Evolutionary conservation across 2,329 filamentous ascomycete species (phyloP).

Genomic region (Fusarium globosum): DNA sequence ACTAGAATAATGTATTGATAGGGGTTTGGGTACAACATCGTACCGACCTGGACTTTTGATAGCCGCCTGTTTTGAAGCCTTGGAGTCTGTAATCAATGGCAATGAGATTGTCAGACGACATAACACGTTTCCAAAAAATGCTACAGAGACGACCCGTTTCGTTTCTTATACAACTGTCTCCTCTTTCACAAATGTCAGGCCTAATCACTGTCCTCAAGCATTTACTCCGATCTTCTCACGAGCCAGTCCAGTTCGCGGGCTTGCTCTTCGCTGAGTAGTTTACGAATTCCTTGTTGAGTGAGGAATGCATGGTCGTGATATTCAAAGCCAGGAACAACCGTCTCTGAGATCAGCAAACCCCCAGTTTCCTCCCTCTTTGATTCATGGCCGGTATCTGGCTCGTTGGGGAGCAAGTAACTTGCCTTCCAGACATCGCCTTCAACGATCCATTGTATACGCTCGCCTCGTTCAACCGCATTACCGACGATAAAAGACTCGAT

Average conservation of each 20-base stretch:
- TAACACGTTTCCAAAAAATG: background rate
- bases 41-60: background rate
- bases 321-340: conserved; percentile 75
- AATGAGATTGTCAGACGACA: background rate
- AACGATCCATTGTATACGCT: conserved; percentile 75
- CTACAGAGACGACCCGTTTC: background rate
- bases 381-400: conserved; percentile 2
- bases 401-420: conserved; percentile 62
- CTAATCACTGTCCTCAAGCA: background rate
- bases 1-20: conserved; percentile 33
- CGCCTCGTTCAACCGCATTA: conserved; percentile 64
- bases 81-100: background rate
- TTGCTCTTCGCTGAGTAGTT: conserved; percentile 64
- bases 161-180: background rate
- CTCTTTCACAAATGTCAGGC: background rate
- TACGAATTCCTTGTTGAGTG: conserved; percentile 58
- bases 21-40: background rate
- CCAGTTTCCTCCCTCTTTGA: conserved; percentile 53
- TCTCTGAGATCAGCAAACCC: conserved; percentile 74
- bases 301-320: conserved; percentile 76
- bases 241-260: conserved; percentile 61
- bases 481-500: conserved; percentile 75
- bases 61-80: background rate
- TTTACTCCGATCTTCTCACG: conserved; percentile 44
- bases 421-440: conserved; percentile 76